Evolutionary conservation across 805 yeast genomes (phyloP).

Genomic region (Yamadazyma paraphyllophila): DNA sequence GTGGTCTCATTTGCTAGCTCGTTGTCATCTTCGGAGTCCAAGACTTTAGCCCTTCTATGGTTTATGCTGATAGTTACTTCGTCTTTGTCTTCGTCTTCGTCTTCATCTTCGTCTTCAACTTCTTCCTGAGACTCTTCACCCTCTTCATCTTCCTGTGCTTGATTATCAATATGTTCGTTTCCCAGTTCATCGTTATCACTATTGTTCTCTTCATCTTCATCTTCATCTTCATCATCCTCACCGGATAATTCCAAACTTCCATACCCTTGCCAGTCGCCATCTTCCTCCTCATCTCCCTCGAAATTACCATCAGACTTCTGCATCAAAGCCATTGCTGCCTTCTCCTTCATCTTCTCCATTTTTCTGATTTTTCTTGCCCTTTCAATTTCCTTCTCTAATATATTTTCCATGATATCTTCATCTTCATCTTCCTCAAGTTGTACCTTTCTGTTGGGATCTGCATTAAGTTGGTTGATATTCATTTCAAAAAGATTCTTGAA

Average conservation of each 20-base stretch:
- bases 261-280: conserved; percentile 19
- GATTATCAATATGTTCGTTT: conserved; percentile 13
- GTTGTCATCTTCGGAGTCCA: conserved; percentile 14
- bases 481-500: conserved; percentile 10
- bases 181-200: conserved; percentile 14
- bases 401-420: conserved; percentile 43
- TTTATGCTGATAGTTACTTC: conserved; percentile 16
- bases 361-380: conserved; percentile 46
- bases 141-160: conserved; percentile 15
- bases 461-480: conserved; percentile 43
- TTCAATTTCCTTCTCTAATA: conserved; percentile 51
- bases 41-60: conserved; percentile 7
- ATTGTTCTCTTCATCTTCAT: conserved; percentile 18
- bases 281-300: conserved; percentile 19
- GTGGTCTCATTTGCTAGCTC: too few relatives aligned
- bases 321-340: conserved; percentile 33
- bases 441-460: conserved; percentile 13
- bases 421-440: conserved; percentile 40
- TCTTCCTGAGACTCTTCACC: conserved; percentile 14
- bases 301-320: conserved; percentile 7
- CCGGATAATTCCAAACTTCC: conserved; percentile 12
- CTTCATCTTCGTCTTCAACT: conserved; percentile 16
- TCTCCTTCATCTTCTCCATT: conserved; percentile 39
- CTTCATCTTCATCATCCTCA: conserved; percentile 13
- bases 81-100: conserved; percentile 16